These are phyloP conservation scores for Cucurbita ficifolia DNA, from an alignment of 306 rosid genomes.

Conservation along the genomic window DNA sequence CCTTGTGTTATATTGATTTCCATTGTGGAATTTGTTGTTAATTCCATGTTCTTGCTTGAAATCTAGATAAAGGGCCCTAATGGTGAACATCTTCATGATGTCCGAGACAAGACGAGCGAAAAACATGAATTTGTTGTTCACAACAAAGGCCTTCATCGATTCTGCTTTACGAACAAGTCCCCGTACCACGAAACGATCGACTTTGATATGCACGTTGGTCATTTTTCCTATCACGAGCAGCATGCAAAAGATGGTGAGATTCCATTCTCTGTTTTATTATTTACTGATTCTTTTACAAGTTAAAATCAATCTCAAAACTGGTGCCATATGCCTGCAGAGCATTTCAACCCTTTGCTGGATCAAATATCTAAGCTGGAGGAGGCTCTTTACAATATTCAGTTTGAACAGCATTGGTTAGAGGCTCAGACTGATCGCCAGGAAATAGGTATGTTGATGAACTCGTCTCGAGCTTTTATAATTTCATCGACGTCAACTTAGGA, in stretches of 20 bases:
- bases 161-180: constrained; percentile 72
- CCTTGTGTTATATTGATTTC: background rate
- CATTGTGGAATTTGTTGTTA: background rate
- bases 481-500: background rate
- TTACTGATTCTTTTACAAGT: background rate
- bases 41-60: constrained; percentile 5
- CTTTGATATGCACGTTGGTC: constrained; percentile 74
- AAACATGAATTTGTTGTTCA: constrained; percentile 44
- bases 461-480: background rate
- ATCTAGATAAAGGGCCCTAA: constrained; percentile 69
- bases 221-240: constrained; percentile 53
- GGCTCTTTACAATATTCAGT: constrained; percentile 77
- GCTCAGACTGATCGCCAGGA: constrained; percentile 92
- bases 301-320: constrained; percentile 3
- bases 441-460: constrained; percentile 38
- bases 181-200: constrained; percentile 74
- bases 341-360: constrained; percentile 71
- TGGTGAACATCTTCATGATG: constrained; percentile 56
- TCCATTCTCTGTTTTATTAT: background rate
- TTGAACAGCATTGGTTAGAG: constrained; percentile 94
- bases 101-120: constrained; percentile 43
- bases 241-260: constrained; percentile 90
- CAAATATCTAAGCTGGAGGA: constrained; percentile 86
- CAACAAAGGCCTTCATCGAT: constrained; percentile 35
- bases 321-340: constrained; percentile 42